Conservation (phyloP, 352 stramenopile genomes). For the Pythium brassicae region DNA sequence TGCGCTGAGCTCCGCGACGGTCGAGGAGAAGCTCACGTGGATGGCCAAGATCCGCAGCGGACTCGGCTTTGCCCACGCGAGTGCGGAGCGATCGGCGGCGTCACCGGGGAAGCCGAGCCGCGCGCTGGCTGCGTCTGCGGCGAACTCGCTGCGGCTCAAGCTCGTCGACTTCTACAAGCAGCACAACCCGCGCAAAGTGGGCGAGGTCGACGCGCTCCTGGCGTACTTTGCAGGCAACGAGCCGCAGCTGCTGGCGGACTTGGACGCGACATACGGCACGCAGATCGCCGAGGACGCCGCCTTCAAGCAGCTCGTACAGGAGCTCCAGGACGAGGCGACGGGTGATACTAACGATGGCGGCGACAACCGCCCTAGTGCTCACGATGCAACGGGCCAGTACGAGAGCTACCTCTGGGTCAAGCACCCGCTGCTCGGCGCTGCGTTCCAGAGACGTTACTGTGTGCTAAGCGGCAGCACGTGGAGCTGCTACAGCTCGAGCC, state of each 20-base stretch:
- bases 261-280: conserved; percentile 64
- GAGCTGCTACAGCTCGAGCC: conserved; percentile 31
- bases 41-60: conserved; percentile 48
- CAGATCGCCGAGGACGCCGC: conserved; percentile 25
- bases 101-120: background rate
- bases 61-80: conserved; percentile 24
- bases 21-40: conserved; percentile 50
- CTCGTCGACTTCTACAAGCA: conserved; percentile 89
- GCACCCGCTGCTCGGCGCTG: conserved; percentile 25
- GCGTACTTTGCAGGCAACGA: conserved; percentile 58
- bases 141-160: conserved; percentile 25
- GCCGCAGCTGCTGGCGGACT: conserved; percentile 42
- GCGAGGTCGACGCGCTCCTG: conserved; percentile 71
- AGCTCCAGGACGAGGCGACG: background rate
- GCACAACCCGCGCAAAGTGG: conserved; percentile 86
- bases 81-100: background rate
- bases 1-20: conserved; percentile 28
- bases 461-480: conserved; percentile 22
- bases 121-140: background rate
- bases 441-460: conserved; percentile 34
- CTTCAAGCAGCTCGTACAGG: conserved; percentile 23
- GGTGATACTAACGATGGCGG: background rate
- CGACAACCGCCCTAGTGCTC: no score
- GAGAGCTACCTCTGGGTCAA: conserved; percentile 41
- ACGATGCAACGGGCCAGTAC: conserved; percentile 3